Evolutionary conservation across 2,329 filamentous ascomycete species (phyloP).

Genomic region (Paradendryphiella salina): DNA sequence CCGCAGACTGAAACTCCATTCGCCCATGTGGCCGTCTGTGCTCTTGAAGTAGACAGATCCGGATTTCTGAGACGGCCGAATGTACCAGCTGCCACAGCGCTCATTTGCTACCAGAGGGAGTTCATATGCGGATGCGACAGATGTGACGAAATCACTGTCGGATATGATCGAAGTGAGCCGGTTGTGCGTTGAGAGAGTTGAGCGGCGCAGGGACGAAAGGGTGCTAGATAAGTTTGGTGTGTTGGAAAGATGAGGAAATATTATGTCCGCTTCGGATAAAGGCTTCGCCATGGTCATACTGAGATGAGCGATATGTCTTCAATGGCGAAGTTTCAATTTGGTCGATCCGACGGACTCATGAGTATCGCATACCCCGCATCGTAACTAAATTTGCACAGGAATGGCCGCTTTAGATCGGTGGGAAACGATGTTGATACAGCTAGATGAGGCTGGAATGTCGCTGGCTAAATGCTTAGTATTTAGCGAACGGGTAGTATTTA

Average conservation of each 20-base stretch:
- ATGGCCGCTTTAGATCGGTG: neutral
- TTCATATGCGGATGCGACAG: slow-evolving; percentile 59
- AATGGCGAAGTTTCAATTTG: neutral
- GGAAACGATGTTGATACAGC: too few species aligned
- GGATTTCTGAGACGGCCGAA: slow-evolving; percentile 64
- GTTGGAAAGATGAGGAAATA: slow-evolving; percentile 61
- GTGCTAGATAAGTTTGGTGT: slow-evolving; percentile 67
- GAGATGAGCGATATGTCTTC: neutral
- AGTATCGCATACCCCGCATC: slow-evolving; percentile 10
- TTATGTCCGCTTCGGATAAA: slow-evolving; percentile 48
- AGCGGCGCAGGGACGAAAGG: slow-evolving; percentile 72
- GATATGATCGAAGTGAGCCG: slow-evolving; percentile 75
- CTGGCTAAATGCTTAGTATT: neutral
- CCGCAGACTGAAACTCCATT: slow-evolving; percentile 87
- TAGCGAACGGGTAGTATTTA: neutral
- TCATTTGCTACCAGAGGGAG: slow-evolving; percentile 88
- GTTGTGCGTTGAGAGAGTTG: slow-evolving; percentile 77
- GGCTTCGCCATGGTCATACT: slow-evolving; percentile 29
- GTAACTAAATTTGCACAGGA: neutral
- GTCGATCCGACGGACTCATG: neutral
- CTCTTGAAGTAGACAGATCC: slow-evolving; percentile 95
- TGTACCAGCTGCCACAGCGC: slow-evolving; percentile 95
- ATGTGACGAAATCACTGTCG: slow-evolving; percentile 74
- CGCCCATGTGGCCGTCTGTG: slow-evolving; percentile 88
- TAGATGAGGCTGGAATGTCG: too few species aligned